Evolutionary conservation across 2,329 filamentous ascomycete species (phyloP).

Genomic region (Colletotrichum shisoi): DNA sequence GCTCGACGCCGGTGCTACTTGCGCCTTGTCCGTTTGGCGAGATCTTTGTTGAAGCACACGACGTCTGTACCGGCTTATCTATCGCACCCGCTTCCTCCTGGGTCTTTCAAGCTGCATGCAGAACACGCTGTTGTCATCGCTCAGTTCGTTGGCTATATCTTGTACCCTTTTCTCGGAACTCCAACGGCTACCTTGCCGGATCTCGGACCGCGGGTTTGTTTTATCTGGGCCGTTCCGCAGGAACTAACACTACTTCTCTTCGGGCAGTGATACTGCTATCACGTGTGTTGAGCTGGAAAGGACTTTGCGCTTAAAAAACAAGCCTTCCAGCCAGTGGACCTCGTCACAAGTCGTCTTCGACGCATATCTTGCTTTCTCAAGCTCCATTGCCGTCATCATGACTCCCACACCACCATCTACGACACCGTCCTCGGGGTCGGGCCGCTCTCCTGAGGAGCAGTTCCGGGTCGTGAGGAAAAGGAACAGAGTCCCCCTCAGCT

Average conservation of each 20-base stretch:
- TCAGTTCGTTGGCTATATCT: constrained; percentile 23
- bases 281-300: constrained; percentile 18
- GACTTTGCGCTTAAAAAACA: constrained; percentile 8
- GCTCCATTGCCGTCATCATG: constrained; percentile 58
- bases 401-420: constrained; percentile 80
- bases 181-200: constrained; percentile 13
- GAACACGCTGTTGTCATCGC: constrained; percentile 21
- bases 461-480: constrained; percentile 90
- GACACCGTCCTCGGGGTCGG: constrained; percentile 74
- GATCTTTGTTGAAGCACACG: constrained; percentile 15
- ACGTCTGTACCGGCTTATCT: constrained; percentile 14
- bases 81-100: neutral
- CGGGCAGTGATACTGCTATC: neutral
- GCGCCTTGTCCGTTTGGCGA: constrained; percentile 13
- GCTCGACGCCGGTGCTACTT: constrained; percentile 4
- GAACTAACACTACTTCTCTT: neutral
- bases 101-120: constrained; percentile 4
- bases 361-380: constrained; percentile 5
- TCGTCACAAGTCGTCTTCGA: constrained; percentile 1
- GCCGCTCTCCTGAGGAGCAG: constrained; percentile 82
- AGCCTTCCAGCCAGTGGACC: constrained; percentile 9
- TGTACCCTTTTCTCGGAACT: constrained; percentile 4
- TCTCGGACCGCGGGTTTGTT: neutral
- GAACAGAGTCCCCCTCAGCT: constrained; percentile 90
- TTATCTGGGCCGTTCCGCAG: constrained; percentile 18